Conservation (phyloP, 176 grass and related monocot genomes). For the Eremochloa ophiuroides region DNA sequence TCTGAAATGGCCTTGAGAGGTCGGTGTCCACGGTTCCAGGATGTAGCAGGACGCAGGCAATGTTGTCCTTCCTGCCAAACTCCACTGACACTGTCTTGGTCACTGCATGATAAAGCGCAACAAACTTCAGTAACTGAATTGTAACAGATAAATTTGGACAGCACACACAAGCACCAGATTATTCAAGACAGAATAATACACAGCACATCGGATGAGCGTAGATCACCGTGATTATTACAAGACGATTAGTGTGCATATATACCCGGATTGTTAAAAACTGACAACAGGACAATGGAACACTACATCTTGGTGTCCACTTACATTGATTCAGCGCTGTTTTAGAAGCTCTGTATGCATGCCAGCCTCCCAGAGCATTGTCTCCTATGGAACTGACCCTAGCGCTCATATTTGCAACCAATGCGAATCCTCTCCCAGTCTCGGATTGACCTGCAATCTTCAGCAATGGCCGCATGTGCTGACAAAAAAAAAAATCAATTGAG, state of each 20-base stretch:
- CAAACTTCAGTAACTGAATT: background rate
- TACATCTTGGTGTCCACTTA: constrained; percentile 25
- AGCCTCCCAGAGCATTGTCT: constrained; percentile 77
- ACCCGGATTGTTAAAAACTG: background rate
- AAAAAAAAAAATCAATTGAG: background rate
- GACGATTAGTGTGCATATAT: background rate
- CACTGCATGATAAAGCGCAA: constrained; percentile 64
- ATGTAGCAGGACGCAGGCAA: constrained; percentile 79
- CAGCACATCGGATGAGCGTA: background rate
- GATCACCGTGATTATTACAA: background rate
- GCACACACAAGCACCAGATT: background rate
- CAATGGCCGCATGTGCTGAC: constrained; percentile 71
- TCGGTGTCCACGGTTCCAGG: constrained; percentile 80
- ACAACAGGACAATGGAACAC: background rate
- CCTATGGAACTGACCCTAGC: constrained; percentile 82
- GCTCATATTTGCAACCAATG: constrained; percentile 73
- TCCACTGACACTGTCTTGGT: constrained; percentile 79
- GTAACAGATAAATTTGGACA: background rate
- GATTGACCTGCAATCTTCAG: constrained; percentile 55
- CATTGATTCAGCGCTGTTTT: constrained; percentile 88
- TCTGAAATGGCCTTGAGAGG: constrained; percentile 74
- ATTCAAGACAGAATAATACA: background rate
- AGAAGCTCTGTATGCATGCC: constrained; percentile 90
- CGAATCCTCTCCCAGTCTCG: constrained; percentile 46
- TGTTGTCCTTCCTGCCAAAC: constrained; percentile 64